These are phyloP conservation scores for Candida ascalaphidarum DNA, from an alignment of 805 yeast species.

Conservation along the genomic window DNA sequence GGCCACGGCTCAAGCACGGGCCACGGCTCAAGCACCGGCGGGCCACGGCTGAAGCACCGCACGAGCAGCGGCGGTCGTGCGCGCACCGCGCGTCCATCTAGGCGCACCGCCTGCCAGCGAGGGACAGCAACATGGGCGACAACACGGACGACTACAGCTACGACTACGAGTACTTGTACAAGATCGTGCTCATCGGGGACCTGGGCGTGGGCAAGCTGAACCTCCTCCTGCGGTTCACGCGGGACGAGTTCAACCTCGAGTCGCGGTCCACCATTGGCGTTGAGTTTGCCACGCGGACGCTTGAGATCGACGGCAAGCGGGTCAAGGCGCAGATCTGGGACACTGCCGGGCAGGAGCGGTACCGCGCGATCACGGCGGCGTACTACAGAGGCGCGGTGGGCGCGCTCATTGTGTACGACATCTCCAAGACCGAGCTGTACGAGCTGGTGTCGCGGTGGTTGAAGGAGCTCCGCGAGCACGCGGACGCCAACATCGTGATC, in stretches of 20 bases:
- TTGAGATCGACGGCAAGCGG: slow-evolving; percentile 76
- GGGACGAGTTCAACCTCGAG: slow-evolving; percentile 92
- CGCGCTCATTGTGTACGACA: slow-evolving; percentile 91
- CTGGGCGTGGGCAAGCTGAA: slow-evolving; percentile 97
- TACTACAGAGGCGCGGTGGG: slow-evolving; percentile 98
- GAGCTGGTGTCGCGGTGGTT: slow-evolving; percentile 84
- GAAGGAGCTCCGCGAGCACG: slow-evolving; percentile 85
- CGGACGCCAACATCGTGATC: slow-evolving; percentile 89
- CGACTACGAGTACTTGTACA: slow-evolving; percentile 89
- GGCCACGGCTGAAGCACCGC: too few relatives aligned
- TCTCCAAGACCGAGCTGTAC: slow-evolving; percentile 81
- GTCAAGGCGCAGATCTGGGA: slow-evolving; percentile 96
- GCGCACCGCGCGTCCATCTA: too few relatives aligned
- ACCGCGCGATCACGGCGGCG: slow-evolving; percentile 95
- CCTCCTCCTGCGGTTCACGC: slow-evolving; percentile 84
- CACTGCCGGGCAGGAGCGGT: slow-evolving; percentile 98
- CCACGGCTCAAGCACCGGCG: too few relatives aligned
- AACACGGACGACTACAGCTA: slow-evolving; percentile 38
- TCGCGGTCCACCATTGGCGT: slow-evolving; percentile 95
- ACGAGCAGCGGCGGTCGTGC: too few relatives aligned
- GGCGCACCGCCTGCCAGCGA: too few relatives aligned
- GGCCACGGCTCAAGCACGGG: too few relatives aligned
- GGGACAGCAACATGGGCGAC: slow-evolving; percentile 24
- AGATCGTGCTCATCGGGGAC: slow-evolving; percentile 91
- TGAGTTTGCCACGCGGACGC: slow-evolving; percentile 94